phyloP scores from a whole-genome alignment of 2,329 filamentous ascomycete species.

The Diaporthe sp. region DNA sequence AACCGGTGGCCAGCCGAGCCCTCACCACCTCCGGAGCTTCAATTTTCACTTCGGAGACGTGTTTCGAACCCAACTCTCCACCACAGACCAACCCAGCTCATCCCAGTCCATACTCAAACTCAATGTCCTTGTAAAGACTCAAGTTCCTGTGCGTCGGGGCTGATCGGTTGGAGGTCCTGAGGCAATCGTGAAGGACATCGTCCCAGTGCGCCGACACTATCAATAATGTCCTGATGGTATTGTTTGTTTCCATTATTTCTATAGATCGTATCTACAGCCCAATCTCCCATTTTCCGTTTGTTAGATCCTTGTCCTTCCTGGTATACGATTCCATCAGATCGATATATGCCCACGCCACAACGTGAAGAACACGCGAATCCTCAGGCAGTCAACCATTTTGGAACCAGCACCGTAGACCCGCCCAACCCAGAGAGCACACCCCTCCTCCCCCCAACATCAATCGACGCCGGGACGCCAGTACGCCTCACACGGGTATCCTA shows the following conservation, averaged over 20 bases:
- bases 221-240: background rate
- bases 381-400: background rate
- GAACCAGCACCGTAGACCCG: background rate
- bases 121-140: background rate
- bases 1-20: slow-evolving; percentile 6
- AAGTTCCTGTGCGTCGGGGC: background rate
- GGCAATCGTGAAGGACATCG: background rate
- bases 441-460: background rate
- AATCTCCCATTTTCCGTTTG: slow-evolving; percentile 7
- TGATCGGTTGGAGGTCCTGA: background rate
- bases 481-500: slow-evolving; percentile 40
- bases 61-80: slow-evolving; percentile 18
- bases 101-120: background rate
- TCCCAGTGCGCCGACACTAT: background rate
- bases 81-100: background rate
- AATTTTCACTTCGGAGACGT: background rate
- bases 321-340: background rate
- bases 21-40: slow-evolving; percentile 4
- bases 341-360: background rate
- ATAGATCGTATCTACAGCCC: slow-evolving; percentile 20
- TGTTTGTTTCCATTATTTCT: slow-evolving; percentile 27
- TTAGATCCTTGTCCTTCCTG: background rate
- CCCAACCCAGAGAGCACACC: background rate
- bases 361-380: background rate
- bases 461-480: slow-evolving; percentile 36